Conservation (phyloP, 768 basidiomycete species). For the Boletus tomentosulus region DNA sequence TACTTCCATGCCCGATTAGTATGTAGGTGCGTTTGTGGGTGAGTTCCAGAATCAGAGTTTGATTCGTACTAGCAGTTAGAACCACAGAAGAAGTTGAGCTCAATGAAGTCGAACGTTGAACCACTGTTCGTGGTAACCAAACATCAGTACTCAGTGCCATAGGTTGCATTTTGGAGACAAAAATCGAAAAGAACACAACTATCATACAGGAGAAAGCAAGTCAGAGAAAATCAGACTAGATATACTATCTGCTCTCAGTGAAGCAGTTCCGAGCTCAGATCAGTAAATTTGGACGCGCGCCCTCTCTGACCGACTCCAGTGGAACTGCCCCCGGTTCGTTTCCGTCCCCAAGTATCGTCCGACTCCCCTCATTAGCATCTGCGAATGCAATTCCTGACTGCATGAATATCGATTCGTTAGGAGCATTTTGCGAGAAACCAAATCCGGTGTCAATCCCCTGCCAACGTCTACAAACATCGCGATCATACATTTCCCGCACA, state of each 20-base stretch:
- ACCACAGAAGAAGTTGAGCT: too few species aligned
- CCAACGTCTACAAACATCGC: background rate
- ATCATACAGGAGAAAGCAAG: too few species aligned
- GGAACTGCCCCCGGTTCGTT: background rate
- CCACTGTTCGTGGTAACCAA: too few species aligned
- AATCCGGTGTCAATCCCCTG: constrained; percentile 13
- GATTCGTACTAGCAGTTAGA: too few species aligned
- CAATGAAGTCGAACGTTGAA: too few species aligned
- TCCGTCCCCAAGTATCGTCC: background rate
- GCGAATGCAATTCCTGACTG: background rate
- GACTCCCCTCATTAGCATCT: background rate
- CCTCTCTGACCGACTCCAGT: background rate
- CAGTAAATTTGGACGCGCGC: background rate
- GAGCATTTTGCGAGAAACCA: background rate
- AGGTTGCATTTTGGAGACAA: background rate
- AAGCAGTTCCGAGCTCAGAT: background rate
- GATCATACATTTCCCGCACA: constrained; percentile 5
- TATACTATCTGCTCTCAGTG: background rate
- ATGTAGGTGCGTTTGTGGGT: too few species aligned
- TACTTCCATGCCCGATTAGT: too few species aligned
- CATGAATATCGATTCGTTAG: background rate
- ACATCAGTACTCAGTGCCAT: too few species aligned
- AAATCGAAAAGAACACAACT: too few species aligned
- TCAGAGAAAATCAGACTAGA: too few species aligned
- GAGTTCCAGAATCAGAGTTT: too few species aligned